A percentile compares a stretch with the other conserved stretches of the same genome.
These are phyloP conservation scores for Podaxis mareebaensis DNA, from an alignment of 768 basidiomycete species.

Conservation along the genomic window DNA sequence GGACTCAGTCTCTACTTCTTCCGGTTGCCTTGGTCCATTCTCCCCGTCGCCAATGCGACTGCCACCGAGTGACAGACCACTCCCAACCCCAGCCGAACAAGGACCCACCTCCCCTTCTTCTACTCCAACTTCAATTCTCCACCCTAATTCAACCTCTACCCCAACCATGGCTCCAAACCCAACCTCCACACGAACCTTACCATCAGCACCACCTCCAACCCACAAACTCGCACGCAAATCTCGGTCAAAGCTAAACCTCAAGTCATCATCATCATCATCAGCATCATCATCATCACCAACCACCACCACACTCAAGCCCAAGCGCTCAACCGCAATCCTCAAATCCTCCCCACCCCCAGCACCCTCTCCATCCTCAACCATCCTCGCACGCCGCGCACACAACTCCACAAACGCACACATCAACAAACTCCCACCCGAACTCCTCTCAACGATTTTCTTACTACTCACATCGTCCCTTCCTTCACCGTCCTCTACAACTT, in stretches of 20 bases:
- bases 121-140: background rate
- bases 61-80: background rate
- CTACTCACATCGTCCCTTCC: background rate
- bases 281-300: background rate
- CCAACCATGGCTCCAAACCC: background rate
- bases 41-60: background rate
- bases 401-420: background rate
- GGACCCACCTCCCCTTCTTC: background rate
- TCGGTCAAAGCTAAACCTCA: conserved; percentile 2
- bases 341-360: background rate
- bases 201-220: too few species aligned
- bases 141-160: background rate
- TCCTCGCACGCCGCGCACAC: background rate
- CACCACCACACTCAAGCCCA: background rate
- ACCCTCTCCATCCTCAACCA: background rate
- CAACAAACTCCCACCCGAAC: conserved; percentile 7
- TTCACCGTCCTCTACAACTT: background rate
- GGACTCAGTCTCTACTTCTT: background rate
- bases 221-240: background rate
- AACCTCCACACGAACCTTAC: background rate
- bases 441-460: background rate
- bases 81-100: background rate
- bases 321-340: background rate
- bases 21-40: background rate
- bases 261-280: background rate